phyloP scores from a whole-genome alignment of 208 protist species.

The Acanthamoeba sp. region DNA sequence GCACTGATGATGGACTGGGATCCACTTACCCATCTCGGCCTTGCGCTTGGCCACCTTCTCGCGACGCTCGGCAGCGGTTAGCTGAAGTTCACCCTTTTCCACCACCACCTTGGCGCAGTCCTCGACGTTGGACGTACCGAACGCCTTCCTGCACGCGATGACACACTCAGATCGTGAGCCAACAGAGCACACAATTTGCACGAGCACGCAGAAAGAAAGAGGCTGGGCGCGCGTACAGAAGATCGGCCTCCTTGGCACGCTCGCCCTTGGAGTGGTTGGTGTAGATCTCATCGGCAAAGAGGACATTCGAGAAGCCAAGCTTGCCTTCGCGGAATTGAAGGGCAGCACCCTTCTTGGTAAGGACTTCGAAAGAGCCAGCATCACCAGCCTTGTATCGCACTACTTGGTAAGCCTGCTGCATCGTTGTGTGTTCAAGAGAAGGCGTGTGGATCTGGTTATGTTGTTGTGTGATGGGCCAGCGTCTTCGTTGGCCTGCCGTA shows the following conservation, averaged over 20 bases:
- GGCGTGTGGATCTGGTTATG: too few relatives aligned
- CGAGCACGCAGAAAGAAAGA: not conserved
- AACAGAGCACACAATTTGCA: not conserved
- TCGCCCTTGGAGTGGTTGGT: constrained; percentile 18
- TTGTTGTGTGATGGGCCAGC: too few relatives aligned
- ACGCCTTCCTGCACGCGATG: not conserved
- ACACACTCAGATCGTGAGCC: not conserved
- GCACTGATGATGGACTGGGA: too few relatives aligned
- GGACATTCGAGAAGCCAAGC: constrained; percentile 41
- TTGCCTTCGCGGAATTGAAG: constrained; percentile 47
- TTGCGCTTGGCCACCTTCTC: not conserved
- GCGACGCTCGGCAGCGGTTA: not conserved
- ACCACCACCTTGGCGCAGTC: constrained; percentile 39
- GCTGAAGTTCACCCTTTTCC: constrained; percentile 45
- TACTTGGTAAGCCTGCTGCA: constrained; percentile 19
- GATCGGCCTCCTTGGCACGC: constrained; percentile 28
- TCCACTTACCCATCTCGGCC: constrained; percentile 19
- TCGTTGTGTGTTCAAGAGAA: not conserved
- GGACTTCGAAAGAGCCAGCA: not conserved
- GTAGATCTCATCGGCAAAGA: constrained; percentile 48
- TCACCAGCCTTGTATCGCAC: constrained; percentile 23
- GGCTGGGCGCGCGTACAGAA: not conserved
- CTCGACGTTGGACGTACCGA: not conserved
- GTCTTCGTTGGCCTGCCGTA: too few relatives aligned
- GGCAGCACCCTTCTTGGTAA: constrained; percentile 31